Evolutionary conservation across 2,329 filamentous ascomycete species (phyloP).

Genomic region (Trichoderma sp.): DNA sequence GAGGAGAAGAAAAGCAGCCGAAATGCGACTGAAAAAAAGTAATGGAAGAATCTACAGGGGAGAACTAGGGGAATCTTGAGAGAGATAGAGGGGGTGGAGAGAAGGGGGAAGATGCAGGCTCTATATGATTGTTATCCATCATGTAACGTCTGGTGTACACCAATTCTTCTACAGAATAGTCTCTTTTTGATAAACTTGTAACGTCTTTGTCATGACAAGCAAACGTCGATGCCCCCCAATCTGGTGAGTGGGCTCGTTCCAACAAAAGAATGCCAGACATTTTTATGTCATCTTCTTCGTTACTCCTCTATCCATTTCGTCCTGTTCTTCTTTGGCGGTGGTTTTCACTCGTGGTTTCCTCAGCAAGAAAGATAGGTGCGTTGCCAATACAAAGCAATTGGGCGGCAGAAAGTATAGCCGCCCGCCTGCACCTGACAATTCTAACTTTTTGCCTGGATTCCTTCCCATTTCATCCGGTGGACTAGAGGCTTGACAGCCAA

Average conservation of each 20-base stretch:
- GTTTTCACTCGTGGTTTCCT: too few relatives aligned
- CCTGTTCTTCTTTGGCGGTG: too few relatives aligned
- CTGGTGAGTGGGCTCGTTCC: neutral
- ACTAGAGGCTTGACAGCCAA: neutral
- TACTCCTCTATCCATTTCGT: too few relatives aligned
- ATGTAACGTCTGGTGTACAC: conserved; percentile 26
- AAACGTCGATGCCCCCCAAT: neutral
- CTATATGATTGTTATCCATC: conserved; percentile 19
- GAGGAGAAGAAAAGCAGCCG: conserved; percentile 4
- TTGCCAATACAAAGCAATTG: neutral
- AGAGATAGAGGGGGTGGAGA: neutral
- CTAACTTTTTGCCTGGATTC: conserved; percentile 6
- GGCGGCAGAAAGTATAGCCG: conserved; percentile 24
- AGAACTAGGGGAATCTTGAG: neutral
- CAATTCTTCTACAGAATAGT: conserved; percentile 23
- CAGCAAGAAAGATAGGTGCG: too few relatives aligned
- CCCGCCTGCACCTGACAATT: conserved; percentile 11
- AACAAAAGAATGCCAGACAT: neutral
- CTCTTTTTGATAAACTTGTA: conserved; percentile 21
- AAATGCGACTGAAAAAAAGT: conserved; percentile 23
- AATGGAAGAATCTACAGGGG: conserved; percentile 10
- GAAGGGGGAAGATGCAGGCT: conserved; percentile 6
- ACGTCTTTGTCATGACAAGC: conserved; percentile 25
- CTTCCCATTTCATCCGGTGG: neutral
- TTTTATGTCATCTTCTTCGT: neutral